A percentile compares a stretch with the other conserved stretches of the same genome.
phyloP scores from a whole-genome alignment of 495 filamentous ascomycete species.

The Clavariopsis aquatica region DNA sequence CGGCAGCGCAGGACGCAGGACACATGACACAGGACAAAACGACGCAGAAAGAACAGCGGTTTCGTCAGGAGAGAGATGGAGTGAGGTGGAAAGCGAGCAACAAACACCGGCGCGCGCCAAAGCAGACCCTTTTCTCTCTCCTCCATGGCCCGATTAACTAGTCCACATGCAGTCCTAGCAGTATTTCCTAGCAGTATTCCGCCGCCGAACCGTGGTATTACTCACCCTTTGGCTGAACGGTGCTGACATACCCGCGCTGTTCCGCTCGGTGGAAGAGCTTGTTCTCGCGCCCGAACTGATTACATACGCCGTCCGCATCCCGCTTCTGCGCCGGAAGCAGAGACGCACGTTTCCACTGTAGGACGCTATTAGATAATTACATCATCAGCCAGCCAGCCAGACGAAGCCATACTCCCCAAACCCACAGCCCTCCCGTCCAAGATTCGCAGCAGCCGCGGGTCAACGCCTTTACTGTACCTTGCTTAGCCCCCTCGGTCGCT shows the following conservation, averaged over 20 bases:
- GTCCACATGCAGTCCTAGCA: not conserved
- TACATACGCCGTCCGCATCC: not conserved
- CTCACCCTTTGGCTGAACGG: not conserved
- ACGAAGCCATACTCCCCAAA: too few relatives aligned
- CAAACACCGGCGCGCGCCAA: not conserved
- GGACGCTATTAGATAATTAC: too few relatives aligned
- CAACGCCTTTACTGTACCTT: too few relatives aligned
- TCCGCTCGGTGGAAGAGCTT: conserved; percentile 14
- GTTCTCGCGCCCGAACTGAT: not conserved
- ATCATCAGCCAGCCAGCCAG: too few relatives aligned
- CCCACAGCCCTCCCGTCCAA: too few relatives aligned
- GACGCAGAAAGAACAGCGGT: too few relatives aligned
- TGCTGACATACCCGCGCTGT: conserved; percentile 31
- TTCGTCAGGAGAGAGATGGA: too few relatives aligned
- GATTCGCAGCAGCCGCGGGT: too few relatives aligned
- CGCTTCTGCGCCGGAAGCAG: too few relatives aligned
- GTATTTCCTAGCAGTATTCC: conserved; percentile 1
- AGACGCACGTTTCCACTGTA: too few relatives aligned
- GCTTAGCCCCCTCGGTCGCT: too few relatives aligned
- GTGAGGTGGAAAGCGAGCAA: not conserved
- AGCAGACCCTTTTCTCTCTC: not conserved
- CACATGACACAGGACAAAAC: too few relatives aligned
- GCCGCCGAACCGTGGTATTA: not conserved
- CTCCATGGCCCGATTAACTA: not conserved
- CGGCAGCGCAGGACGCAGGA: not conserved